Conservation (phyloP, 208 protist species). For the Trypanosoma cruzi region DNA sequence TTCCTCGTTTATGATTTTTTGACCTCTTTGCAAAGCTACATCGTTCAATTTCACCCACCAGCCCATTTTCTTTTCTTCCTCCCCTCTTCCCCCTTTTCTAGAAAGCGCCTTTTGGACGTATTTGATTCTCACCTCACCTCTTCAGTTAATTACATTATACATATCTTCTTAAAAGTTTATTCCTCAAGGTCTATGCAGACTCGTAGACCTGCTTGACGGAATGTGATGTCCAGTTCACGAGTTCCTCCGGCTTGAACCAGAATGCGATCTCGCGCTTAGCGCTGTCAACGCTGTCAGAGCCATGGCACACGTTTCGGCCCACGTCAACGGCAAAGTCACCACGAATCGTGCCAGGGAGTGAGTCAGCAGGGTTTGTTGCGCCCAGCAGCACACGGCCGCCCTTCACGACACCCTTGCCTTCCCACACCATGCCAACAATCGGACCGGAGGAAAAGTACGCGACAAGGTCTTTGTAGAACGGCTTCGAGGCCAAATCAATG, state of each 20-base stretch:
- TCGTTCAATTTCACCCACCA: constrained; percentile 1
- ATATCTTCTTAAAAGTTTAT: background rate
- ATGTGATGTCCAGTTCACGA: constrained; percentile 83
- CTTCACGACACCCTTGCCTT: constrained; percentile 96
- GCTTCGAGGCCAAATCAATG: constrained; percentile 86
- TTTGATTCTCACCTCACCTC: background rate
- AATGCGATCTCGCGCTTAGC: constrained; percentile 96
- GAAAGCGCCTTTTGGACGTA: background rate
- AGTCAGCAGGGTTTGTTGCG: constrained; percentile 95
- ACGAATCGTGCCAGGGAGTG: constrained; percentile 96
- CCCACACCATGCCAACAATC: constrained; percentile 98
- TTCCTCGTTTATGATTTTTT: too few species aligned
- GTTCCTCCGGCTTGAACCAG: constrained; percentile 96
- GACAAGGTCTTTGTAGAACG: constrained; percentile 95
- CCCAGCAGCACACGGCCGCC: constrained; percentile 95
- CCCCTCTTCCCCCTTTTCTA: too few species aligned
- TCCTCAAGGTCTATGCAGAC: constrained; percentile 25
- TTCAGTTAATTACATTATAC: background rate
- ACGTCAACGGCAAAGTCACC: constrained; percentile 96
- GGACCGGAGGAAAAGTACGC: constrained; percentile 96
- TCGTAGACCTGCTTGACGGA: constrained; percentile 88
- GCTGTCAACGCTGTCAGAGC: constrained; percentile 94
- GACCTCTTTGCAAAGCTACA: too few species aligned
- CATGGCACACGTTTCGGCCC: constrained; percentile 97
- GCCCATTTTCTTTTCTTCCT: background rate